Percentiles rank a stretch among this genome's conserved stretches.
phyloP scores from a whole-genome alignment of 2,329 filamentous ascomycete genomes.

The Fusarium nematophilum region DNA sequence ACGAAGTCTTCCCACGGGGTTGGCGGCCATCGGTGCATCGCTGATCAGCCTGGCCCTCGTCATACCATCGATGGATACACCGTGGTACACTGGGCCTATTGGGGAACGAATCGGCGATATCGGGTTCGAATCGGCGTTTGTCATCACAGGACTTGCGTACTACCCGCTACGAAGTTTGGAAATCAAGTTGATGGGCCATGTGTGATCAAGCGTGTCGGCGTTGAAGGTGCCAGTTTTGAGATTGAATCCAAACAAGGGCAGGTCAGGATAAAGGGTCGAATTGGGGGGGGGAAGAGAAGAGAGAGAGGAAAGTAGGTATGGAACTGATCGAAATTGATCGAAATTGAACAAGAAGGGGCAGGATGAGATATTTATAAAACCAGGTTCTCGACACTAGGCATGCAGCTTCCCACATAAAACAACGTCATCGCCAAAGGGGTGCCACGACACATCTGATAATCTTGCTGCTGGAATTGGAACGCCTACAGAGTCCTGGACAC shows the following conservation, averaged over 20 bases:
- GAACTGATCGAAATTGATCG: neutral
- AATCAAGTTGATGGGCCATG: constrained; percentile 45
- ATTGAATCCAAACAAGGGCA: neutral
- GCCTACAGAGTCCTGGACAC: constrained; percentile 61
- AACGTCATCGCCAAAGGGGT: constrained; percentile 83
- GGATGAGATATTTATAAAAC: constrained; percentile 27
- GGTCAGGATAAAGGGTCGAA: neutral
- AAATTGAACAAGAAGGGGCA: neutral
- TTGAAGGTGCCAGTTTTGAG: neutral
- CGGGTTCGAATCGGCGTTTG: constrained; percentile 58
- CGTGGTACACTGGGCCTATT: constrained; percentile 58
- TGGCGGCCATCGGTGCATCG: constrained; percentile 58
- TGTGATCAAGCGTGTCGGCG: constrained; percentile 12
- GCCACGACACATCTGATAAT: constrained; percentile 76
- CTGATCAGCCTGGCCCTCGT: constrained; percentile 55
- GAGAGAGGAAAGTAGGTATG: neutral
- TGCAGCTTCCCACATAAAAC: constrained; percentile 78
- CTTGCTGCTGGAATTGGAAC: constrained; percentile 70
- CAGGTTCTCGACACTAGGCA: constrained; percentile 29
- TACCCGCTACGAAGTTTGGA: constrained; percentile 50
- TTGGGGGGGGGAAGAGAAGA: neutral
- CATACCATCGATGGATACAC: constrained; percentile 56
- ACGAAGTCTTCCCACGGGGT: constrained; percentile 54
- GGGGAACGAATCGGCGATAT: constrained; percentile 57
- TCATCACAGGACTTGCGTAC: constrained; percentile 55